These are phyloP conservation scores for Paspalum notatum DNA, from an alignment of 176 grass and related monocot genomes.

Conservation along the genomic window DNA sequence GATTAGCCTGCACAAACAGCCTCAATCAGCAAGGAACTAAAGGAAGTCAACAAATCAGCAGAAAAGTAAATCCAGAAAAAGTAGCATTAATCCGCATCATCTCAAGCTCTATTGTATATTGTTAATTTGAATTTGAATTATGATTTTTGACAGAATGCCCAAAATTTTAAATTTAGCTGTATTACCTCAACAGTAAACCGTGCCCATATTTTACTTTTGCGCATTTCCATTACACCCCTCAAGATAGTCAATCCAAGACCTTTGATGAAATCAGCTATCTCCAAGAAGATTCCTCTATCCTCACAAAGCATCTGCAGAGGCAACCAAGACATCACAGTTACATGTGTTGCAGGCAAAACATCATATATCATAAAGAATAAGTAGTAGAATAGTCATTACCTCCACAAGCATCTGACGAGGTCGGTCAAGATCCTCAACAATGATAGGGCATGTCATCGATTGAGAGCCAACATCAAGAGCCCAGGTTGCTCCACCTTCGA, in stretches of 20 bases:
- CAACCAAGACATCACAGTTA: conserved; percentile 27
- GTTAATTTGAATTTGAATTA: not conserved
- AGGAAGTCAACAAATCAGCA: not conserved
- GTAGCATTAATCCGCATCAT: not conserved
- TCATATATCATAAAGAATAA: conserved; percentile 26
- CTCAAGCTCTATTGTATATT: not conserved
- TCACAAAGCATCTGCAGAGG: conserved; percentile 74
- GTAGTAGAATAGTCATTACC: conserved; percentile 43
- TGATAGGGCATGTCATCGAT: conserved; percentile 76
- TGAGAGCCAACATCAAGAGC: conserved; percentile 86
- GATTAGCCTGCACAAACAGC: conserved; percentile 65
- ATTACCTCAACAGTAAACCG: conserved; percentile 80
- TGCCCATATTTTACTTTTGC: conserved; percentile 84
- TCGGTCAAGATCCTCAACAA: conserved; percentile 79
- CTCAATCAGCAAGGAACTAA: not conserved
- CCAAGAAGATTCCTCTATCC: conserved; percentile 82
- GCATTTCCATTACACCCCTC: conserved; percentile 80
- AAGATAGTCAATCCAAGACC: conserved; percentile 86
- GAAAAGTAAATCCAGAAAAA: not conserved
- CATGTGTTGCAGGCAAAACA: not conserved
- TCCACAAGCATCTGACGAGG: conserved; percentile 86
- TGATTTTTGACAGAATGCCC: not conserved
- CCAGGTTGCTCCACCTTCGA: conserved; percentile 85
- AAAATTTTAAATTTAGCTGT: not conserved
- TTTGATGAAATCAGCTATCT: conserved; percentile 84